A percentile compares a stretch with the other conserved stretches of the same genome.
Conservation (phyloP, 257 asterid genomes). For the Verbascum thapsus region DNA sequence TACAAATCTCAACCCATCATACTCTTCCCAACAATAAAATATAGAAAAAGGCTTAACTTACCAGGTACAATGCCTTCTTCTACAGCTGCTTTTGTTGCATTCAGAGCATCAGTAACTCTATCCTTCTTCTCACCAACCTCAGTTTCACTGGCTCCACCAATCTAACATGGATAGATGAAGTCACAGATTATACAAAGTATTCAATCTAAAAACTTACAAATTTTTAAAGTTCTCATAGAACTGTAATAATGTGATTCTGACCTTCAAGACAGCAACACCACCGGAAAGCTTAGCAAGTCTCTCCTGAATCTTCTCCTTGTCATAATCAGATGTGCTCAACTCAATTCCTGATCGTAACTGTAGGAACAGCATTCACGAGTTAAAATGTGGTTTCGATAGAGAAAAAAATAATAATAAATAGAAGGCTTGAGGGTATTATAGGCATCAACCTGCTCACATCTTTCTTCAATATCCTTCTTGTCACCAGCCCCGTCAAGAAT, state of each 20-base stretch:
- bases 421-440: background rate
- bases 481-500: constrained; percentile 60
- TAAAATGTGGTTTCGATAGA: background rate
- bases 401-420: background rate
- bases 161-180: constrained; percentile 25
- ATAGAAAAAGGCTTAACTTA: constrained; percentile 15
- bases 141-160: constrained; percentile 64
- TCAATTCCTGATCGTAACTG: constrained; percentile 60
- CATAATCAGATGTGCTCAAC: constrained; percentile 56
- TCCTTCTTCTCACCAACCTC: constrained; percentile 65
- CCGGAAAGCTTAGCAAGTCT: constrained; percentile 73
- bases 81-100: constrained; percentile 63
- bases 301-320: constrained; percentile 68
- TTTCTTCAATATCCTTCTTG: constrained; percentile 49
- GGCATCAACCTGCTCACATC: constrained; percentile 55
- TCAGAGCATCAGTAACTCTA: constrained; percentile 58
- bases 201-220: background rate
- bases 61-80: constrained; percentile 70
- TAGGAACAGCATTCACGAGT: constrained; percentile 8
- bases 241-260: background rate
- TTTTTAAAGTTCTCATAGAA: background rate
- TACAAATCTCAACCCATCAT: background rate
- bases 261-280: constrained; percentile 68
- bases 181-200: background rate
- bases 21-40: background rate